A percentile compares a stretch with the other conserved stretches of the same genome.
Conservation (phyloP, 148 eudicot genomes). For the Silene conica region DNA sequence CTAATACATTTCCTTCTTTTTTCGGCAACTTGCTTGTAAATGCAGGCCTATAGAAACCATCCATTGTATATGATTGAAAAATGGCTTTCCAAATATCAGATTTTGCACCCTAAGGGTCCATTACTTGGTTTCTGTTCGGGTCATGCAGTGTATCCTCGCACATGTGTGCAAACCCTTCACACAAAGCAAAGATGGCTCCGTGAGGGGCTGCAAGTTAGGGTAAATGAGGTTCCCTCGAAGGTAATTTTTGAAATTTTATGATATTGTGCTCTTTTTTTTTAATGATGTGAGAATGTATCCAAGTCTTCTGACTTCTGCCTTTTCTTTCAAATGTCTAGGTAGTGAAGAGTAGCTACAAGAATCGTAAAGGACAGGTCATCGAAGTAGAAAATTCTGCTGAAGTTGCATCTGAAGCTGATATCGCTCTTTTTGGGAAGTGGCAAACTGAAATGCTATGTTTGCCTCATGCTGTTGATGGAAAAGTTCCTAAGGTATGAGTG, state of each 20-base stretch:
- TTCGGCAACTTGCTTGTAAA: slow-evolving; percentile 18
- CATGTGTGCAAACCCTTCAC: slow-evolving; percentile 76
- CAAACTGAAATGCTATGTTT: slow-evolving; percentile 82
- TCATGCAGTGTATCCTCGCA: slow-evolving; percentile 82
- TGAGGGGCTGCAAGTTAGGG: slow-evolving; percentile 83
- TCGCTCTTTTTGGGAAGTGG: slow-evolving; percentile 85
- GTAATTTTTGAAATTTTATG: slow-evolving; percentile 28
- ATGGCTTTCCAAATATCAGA: slow-evolving; percentile 91
- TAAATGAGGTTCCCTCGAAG: slow-evolving; percentile 70
- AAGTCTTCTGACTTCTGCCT: slow-evolving; percentile 9
- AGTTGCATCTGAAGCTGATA: slow-evolving; percentile 42
- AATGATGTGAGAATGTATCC: background rate
- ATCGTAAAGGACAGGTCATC: slow-evolving; percentile 38
- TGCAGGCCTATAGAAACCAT: slow-evolving; percentile 88
- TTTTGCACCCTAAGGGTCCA: slow-evolving; percentile 82
- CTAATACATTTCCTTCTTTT: background rate
- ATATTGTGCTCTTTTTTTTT: background rate
- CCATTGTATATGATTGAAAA: slow-evolving; percentile 82
- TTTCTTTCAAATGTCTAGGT: slow-evolving; percentile 33
- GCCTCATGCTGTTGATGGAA: slow-evolving; percentile 83
- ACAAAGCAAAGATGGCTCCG: slow-evolving; percentile 87
- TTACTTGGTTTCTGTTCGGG: slow-evolving; percentile 84
- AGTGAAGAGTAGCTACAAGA: slow-evolving; percentile 52
- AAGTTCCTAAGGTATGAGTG: slow-evolving; percentile 75
- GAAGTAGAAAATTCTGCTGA: slow-evolving; percentile 43